Base-by-base conservation (phyloP, 148 eudicot genomes). In the Fagopyrum homotropicum region DNA sequence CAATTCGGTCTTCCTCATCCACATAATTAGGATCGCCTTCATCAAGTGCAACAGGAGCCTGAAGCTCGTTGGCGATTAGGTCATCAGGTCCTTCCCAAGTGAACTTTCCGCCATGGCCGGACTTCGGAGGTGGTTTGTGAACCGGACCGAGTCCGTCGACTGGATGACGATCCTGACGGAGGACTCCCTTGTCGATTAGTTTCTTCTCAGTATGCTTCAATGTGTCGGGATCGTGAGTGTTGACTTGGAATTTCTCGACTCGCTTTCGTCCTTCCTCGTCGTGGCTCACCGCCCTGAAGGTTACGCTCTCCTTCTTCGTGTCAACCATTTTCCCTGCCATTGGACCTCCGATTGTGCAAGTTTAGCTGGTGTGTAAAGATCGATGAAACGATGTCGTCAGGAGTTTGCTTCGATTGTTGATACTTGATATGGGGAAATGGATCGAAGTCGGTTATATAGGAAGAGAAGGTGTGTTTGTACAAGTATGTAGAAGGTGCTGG, bases 91-190 rank as follows among this genome's bases (percentile, higher is more conserved):
- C 98, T 73, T 93, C 98, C 98, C 98, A 93, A 0, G 97, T 91
- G 76, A 79, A 93, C 90, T 89, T 93, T 10, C 98, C 98, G 3
- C 96, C 98, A n/a, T 84, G 96, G 0, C 93, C 98, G 5, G 80
- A 75, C 79, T 93, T 93, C 2, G 92, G 90, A 4, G 91, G 90
- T 0, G 80, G 82, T 50, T 84, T 80, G 77, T 80, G 75, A 2
- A 93, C 88, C 0, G 77, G 64, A 0, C 77, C 78, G 14, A 66
- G 73, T 30, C 89, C 87, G 35, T 85, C 88, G 0, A 70, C 75
- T 0, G 96, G 88, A 78, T 88, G 98, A 3, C 98, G 88, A 2
- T 93, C 93, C 69, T 78, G 73, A 7, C 90, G 82, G 57, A 81
- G 87, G 10, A 88, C 80, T 0, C 98, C 93, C 55, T 84, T 89